These are phyloP conservation scores for Neoboletus brunneissimus DNA, from an alignment of 768 basidiomycete genomes.

Conservation along the genomic window DNA sequence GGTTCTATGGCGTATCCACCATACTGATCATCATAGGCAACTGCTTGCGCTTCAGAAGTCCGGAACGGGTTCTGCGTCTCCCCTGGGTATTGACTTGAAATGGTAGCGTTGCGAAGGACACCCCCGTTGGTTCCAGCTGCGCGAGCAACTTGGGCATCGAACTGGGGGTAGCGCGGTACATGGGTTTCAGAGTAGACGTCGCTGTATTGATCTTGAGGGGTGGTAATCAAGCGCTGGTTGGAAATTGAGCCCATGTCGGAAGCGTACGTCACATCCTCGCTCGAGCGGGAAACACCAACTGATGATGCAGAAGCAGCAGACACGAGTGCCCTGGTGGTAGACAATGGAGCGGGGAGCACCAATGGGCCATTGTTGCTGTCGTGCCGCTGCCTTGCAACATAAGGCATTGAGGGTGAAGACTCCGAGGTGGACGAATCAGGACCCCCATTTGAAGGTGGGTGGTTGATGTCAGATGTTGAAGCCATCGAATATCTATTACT, in stretches of 20 bases:
- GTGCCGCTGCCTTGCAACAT: slow-evolving; percentile 51
- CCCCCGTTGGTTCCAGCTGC: slow-evolving; percentile 36
- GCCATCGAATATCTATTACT: slow-evolving; percentile 70
- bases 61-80: slow-evolving; percentile 61
- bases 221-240: slow-evolving; percentile 42
- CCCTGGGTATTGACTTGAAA: slow-evolving; percentile 39
- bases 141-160: slow-evolving; percentile 43
- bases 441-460: slow-evolving; percentile 46
- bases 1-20: slow-evolving; percentile 33
- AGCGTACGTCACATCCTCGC: slow-evolving; percentile 38
- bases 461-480: slow-evolving; percentile 74
- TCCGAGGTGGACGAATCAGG: slow-evolving; percentile 64
- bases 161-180: slow-evolving; percentile 26
- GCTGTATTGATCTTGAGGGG: slow-evolving; percentile 34
- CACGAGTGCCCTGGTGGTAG: slow-evolving; percentile 52
- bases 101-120: slow-evolving; percentile 39
- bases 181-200: slow-evolving; percentile 25
- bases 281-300: slow-evolving; percentile 42
- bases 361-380: slow-evolving; percentile 72
- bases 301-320: slow-evolving; percentile 44
- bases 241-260: slow-evolving; percentile 39
- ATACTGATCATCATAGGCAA: slow-evolving; percentile 39
- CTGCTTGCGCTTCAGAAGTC: slow-evolving; percentile 40
- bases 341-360: slow-evolving; percentile 73
- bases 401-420: slow-evolving; percentile 38